Conservation (phyloP, 139 green algal species). For the Coccomyxa sp. region DNA sequence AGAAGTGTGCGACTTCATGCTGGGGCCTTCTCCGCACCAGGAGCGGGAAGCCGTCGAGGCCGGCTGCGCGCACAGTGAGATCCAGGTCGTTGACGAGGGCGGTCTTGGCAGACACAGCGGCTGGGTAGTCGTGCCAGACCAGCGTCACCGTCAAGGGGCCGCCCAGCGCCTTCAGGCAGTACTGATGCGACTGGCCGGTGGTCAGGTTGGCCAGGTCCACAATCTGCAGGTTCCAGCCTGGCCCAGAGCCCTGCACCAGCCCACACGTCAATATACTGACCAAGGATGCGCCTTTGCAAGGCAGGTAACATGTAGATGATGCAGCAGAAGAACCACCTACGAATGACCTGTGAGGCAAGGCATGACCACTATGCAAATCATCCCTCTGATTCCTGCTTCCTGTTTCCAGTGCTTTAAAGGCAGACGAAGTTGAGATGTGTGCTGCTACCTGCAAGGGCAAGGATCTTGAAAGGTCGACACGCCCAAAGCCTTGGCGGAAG, state of each 20-base stretch:
- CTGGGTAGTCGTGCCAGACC: constrained; percentile 60
- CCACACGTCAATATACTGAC: too few species aligned
- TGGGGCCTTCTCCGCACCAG: too few species aligned
- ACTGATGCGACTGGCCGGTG: constrained; percentile 42
- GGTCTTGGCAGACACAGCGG: constrained; percentile 5
- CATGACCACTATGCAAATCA: too few species aligned
- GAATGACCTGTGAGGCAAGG: too few species aligned
- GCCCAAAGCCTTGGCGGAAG: constrained; percentile 70
- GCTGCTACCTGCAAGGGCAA: constrained; percentile 35
- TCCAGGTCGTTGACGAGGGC: constrained; percentile 88
- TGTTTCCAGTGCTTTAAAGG: too few species aligned
- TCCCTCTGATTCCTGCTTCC: too few species aligned
- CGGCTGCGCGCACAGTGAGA: constrained; percentile 56
- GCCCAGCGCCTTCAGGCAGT: constrained; percentile 61
- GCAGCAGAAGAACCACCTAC: too few species aligned
- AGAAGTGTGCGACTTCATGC: too few species aligned
- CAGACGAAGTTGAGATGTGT: background rate
- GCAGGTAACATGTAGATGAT: too few species aligned
- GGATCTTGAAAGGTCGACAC: constrained; percentile 50
- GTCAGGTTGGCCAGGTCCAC: constrained; percentile 22
- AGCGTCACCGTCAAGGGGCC: constrained; percentile 71
- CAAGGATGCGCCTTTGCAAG: too few species aligned
- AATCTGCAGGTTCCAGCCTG: constrained; percentile 15
- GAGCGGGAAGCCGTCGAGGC: constrained; percentile 37
- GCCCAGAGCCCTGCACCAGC: background rate